A percentile compares a stretch with the other conserved stretches of the same genome.
phyloP scores from a whole-genome alignment of 257 asterid species.

The Salvia miltiorrhiza region DNA sequence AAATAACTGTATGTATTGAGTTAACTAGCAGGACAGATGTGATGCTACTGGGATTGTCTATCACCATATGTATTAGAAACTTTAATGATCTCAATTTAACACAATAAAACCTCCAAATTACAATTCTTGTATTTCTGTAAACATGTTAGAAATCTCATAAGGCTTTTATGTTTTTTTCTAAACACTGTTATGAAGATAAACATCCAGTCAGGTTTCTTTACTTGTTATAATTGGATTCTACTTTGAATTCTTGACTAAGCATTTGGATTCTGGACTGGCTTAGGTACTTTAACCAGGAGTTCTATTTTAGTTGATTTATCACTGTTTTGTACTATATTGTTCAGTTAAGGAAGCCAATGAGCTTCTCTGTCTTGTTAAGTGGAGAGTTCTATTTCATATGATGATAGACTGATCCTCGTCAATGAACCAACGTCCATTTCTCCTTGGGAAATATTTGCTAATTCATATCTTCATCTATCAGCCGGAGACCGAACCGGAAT shows the following conservation, averaged over 20 bases:
- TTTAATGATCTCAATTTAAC: not conserved
- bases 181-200: not conserved
- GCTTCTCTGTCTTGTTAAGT: not conserved
- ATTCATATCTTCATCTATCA: constrained; percentile 37
- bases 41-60: not conserved
- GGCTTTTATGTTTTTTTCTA: not conserved
- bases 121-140: not conserved
- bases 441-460: constrained; percentile 17
- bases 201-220: not conserved
- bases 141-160: not conserved
- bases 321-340: not conserved
- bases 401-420: not conserved
- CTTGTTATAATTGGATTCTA: not conserved
- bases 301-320: not conserved
- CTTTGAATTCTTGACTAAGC: not conserved
- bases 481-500: constrained; percentile 53
- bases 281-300: not conserved
- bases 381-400: constrained; percentile 5
- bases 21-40: not conserved
- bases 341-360: not conserved
- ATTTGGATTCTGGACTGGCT: no score
- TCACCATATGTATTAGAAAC: not conserved
- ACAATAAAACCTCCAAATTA: not conserved
- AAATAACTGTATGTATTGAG: not conserved
- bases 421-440: not conserved